Conservation (phyloP, 352 stramenopile species). For the Phytophthora syringae region DNA sequence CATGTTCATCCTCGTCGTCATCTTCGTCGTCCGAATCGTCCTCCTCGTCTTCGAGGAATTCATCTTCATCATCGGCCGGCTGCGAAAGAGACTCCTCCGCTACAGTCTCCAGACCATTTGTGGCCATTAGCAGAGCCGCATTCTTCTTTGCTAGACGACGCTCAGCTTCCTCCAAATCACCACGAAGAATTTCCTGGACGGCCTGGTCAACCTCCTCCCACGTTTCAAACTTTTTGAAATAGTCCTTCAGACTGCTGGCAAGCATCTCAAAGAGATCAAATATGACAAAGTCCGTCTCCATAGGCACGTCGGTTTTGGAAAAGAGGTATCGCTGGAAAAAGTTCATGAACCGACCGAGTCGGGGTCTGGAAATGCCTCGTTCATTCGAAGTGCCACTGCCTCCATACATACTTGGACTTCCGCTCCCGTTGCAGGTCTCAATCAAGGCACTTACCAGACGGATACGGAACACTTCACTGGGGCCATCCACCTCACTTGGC, state of each 20-base stretch:
- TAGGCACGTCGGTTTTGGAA: slow-evolving; percentile 93
- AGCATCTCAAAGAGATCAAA: slow-evolving; percentile 85
- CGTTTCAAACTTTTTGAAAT: slow-evolving; percentile 72
- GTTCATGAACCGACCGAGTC: slow-evolving; percentile 90
- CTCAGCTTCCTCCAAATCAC: slow-evolving; percentile 77
- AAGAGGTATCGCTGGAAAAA: slow-evolving; percentile 98
- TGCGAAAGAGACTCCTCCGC: slow-evolving; percentile 47
- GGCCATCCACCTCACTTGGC: slow-evolving; percentile 88
- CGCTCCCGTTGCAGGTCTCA: slow-evolving; percentile 74
- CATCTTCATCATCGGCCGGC: slow-evolving; percentile 48
- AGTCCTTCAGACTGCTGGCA: slow-evolving; percentile 56
- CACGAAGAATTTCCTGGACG: slow-evolving; percentile 57
- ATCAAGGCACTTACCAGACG: slow-evolving; percentile 95
- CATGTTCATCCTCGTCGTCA: slow-evolving; percentile 61
- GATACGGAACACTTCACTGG: slow-evolving; percentile 93
- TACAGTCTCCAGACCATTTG: slow-evolving; percentile 37
- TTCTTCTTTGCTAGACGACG: slow-evolving; percentile 72
- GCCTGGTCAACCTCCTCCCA: slow-evolving; percentile 80
- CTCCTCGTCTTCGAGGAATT: slow-evolving; percentile 55
- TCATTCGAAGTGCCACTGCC: slow-evolving; percentile 60
- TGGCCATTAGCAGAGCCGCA: slow-evolving; percentile 39
- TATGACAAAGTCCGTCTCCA: slow-evolving; percentile 94
- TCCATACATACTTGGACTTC: slow-evolving; percentile 13
- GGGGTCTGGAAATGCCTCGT: slow-evolving; percentile 80
- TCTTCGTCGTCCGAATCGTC: slow-evolving; percentile 66